phyloP scores from a whole-genome alignment of 257 asterid genomes.

The Nicotiana knightiana region DNA sequence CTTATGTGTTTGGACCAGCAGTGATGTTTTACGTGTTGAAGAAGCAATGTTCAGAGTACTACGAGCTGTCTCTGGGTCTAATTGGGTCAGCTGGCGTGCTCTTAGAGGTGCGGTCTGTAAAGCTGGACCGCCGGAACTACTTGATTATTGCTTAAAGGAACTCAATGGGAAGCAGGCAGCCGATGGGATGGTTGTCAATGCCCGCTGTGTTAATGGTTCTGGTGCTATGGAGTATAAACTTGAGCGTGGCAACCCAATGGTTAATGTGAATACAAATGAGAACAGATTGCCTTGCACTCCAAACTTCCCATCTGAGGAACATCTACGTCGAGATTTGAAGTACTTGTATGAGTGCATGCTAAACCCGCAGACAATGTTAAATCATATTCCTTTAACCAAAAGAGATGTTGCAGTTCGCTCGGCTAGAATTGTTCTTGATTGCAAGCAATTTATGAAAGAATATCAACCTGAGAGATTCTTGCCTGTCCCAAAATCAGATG shows the following conservation, averaged over 20 bases:
- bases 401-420: constrained; percentile 39
- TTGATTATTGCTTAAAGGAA: constrained; percentile 86
- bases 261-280: constrained; percentile 14
- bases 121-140: constrained; percentile 75
- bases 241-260: constrained; percentile 54
- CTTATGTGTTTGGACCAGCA: constrained; percentile 63
- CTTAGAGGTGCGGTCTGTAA: constrained; percentile 90
- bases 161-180: constrained; percentile 75
- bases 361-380: constrained; percentile 53
- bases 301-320: constrained; percentile 55
- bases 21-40: constrained; percentile 64
- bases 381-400: constrained; percentile 34
- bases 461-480: constrained; percentile 45
- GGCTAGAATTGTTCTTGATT: constrained; percentile 61
- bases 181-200: constrained; percentile 62
- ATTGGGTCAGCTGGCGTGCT: constrained; percentile 96
- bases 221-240: constrained; percentile 88
- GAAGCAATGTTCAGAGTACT: constrained; percentile 83
- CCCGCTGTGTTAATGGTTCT: constrained; percentile 61
- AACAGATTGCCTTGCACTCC: constrained; percentile 15
- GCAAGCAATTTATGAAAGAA: constrained; percentile 88
- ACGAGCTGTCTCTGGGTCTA: constrained; percentile 78
- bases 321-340: constrained; percentile 57
- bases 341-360: constrained; percentile 68
- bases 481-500: constrained; percentile 27